Percentiles rank a stretch among this genome's conserved stretches.
Conservation (phyloP, 2,329 filamentous ascomycete genomes). For the Metarhizium guizhouense region DNA sequence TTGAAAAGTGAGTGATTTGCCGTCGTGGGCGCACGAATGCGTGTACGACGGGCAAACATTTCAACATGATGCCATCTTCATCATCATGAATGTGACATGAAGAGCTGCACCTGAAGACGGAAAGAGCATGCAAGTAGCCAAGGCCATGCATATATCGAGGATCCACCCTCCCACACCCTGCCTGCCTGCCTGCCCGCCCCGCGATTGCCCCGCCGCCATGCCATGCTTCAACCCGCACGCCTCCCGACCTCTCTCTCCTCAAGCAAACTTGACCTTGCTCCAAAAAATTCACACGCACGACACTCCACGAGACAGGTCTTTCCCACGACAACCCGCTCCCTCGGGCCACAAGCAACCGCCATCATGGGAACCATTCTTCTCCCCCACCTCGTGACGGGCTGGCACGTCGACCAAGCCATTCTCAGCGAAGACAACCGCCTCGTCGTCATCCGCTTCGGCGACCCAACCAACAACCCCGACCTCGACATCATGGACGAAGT, state of each 20-base stretch:
- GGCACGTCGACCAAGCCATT: conserved; percentile 98
- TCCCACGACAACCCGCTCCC: neutral
- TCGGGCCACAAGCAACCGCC: neutral
- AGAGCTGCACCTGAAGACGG: no score
- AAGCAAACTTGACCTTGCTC: no score
- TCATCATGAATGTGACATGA: no score
- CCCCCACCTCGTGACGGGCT: conserved; percentile 82
- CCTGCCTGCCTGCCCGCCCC: neutral
- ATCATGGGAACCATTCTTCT: conserved; percentile 76
- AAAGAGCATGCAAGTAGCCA: neutral
- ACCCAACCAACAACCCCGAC: conserved; percentile 55
- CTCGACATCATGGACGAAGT: conserved; percentile 79
- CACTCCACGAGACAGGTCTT: neutral
- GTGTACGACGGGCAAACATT: neutral
- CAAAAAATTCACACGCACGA: no score
- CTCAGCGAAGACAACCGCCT: conserved; percentile 80
- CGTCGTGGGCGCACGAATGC: neutral
- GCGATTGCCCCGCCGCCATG: neutral
- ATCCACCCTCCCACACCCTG: neutral
- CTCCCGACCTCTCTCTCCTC: no score
- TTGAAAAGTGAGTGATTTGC: neutral
- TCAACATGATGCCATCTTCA: neutral
- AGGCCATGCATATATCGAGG: neutral
- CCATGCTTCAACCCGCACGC: no score
- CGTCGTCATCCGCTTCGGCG: conserved; percentile 87